phyloP scores from a whole-genome alignment of 371 early-diverging fungal genomes.

The Mortierella sp. region DNA sequence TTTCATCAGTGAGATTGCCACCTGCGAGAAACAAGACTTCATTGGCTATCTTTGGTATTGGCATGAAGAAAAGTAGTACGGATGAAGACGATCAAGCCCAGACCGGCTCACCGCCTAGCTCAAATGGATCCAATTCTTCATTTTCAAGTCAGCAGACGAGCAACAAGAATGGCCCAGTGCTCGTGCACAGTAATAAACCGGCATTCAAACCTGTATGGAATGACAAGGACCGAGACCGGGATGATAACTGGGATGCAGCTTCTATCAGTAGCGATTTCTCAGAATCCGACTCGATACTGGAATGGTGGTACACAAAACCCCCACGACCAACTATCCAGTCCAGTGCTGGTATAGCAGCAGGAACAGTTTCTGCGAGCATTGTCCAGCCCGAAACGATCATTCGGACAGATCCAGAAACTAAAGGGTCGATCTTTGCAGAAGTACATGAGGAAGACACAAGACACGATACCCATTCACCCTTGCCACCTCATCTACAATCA shows the following conservation, averaged over 20 bases:
- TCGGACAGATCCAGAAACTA: conserved; percentile 14
- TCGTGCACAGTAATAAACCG: conserved; percentile 26
- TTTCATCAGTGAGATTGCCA: conserved; percentile 24
- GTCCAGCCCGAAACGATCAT: conserved; percentile 21
- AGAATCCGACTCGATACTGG: conserved; percentile 32
- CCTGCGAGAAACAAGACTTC: conserved; percentile 22
- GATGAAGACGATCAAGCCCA: neutral
- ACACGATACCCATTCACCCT: too few species aligned
- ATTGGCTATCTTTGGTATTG: conserved; percentile 15
- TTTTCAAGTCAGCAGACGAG: neutral
- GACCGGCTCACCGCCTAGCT: conserved; percentile 15
- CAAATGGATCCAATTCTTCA: conserved; percentile 11
- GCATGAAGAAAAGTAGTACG: too few species aligned
- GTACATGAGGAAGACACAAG: neutral
- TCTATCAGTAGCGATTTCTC: conserved; percentile 46
- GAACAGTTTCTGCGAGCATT: conserved; percentile 18
- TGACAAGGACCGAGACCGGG: conserved; percentile 39
- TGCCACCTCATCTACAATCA: neutral
- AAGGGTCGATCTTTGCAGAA: neutral
- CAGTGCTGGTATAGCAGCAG: conserved; percentile 15
- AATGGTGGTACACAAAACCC: conserved; percentile 54
- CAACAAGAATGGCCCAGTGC: conserved; percentile 15
- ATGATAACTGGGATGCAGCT: conserved; percentile 51
- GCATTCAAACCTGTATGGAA: conserved; percentile 42
- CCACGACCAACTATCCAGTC: conserved; percentile 27